These are phyloP conservation scores for Leersia perrieri DNA, from an alignment of 176 grass and related monocot species.

Conservation along the genomic window DNA sequence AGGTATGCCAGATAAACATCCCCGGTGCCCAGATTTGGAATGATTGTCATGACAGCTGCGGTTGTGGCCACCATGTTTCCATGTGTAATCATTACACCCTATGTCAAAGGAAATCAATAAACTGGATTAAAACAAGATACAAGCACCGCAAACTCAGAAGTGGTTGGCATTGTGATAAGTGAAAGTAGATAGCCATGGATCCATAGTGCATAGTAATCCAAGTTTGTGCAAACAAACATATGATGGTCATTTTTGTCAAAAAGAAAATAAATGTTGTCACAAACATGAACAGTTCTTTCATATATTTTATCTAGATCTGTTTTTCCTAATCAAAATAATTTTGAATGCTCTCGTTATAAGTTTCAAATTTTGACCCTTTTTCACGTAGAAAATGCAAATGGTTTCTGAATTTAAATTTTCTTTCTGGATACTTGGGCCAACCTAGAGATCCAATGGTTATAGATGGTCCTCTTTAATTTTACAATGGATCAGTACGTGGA, in stretches of 20 bases:
- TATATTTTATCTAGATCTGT: not conserved
- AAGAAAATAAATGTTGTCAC: not conserved
- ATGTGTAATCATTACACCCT: slow-evolving; percentile 96
- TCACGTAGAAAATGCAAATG: not conserved
- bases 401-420: not conserved
- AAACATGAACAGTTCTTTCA: not conserved
- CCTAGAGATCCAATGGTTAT: not conserved
- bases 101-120: slow-evolving; percentile 18
- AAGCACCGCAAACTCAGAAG: not conserved
- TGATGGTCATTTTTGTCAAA: not conserved
- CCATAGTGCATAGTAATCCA: not conserved
- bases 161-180: not conserved
- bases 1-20: slow-evolving; percentile 82
- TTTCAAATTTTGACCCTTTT: not conserved
- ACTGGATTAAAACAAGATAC: slow-evolving; percentile 7
- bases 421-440: not conserved
- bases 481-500: not conserved
- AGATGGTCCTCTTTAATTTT: not conserved
- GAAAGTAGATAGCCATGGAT: not conserved
- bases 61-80: slow-evolving; percentile 73
- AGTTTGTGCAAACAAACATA: not conserved
- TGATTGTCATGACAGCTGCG: slow-evolving; percentile 70
- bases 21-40: slow-evolving; percentile 58
- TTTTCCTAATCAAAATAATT: not conserved
- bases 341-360: not conserved